Conservation (phyloP, 1,139 yeast species). For the Yamadazyma jaroonii region DNA sequence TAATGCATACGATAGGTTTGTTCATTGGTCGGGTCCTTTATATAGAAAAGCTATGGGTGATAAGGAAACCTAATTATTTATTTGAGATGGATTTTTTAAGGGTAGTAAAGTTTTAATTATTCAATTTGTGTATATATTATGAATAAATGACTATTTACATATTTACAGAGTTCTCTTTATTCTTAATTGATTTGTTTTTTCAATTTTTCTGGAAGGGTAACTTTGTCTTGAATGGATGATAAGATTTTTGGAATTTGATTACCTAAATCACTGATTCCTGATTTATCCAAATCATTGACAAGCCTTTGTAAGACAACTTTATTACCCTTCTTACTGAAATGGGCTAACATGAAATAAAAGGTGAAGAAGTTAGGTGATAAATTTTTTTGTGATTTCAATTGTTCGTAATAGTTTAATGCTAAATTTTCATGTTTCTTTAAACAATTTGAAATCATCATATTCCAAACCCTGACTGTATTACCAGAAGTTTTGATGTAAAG, state of each 20-base stretch:
- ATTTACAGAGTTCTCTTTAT: slow-evolving; percentile 2
- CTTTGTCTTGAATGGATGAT: not conserved
- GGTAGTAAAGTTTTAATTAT: not conserved
- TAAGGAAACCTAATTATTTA: not conserved
- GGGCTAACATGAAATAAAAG: slow-evolving; percentile 51
- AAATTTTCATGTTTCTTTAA: slow-evolving; percentile 32
- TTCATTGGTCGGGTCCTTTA: slow-evolving; percentile 43
- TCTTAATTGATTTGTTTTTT: not conserved
- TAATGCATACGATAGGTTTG: slow-evolving; percentile 65
- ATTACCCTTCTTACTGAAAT: slow-evolving; percentile 35
- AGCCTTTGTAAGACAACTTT: slow-evolving; percentile 29
- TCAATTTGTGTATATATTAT: slow-evolving; percentile 2
- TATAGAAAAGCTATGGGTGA: slow-evolving; percentile 49
- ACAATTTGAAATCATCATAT: slow-evolving; percentile 55
- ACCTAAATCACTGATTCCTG: slow-evolving; percentile 36
- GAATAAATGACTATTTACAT: slow-evolving; percentile 7
- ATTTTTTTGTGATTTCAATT: slow-evolving; percentile 21
- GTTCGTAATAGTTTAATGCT: slow-evolving; percentile 40
- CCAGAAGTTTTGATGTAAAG: slow-evolving; percentile 31
- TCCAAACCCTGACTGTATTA: slow-evolving; percentile 50
- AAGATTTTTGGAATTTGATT: slow-evolving; percentile 32
- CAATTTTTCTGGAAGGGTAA: not conserved
- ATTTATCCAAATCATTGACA: slow-evolving; percentile 31
- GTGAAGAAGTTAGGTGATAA: slow-evolving; percentile 54
- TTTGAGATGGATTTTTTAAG: not conserved